Evolutionary conservation across 2,329 filamentous ascomycete genomes (phyloP).

Genomic region (Thielaviopsis populi): DNA sequence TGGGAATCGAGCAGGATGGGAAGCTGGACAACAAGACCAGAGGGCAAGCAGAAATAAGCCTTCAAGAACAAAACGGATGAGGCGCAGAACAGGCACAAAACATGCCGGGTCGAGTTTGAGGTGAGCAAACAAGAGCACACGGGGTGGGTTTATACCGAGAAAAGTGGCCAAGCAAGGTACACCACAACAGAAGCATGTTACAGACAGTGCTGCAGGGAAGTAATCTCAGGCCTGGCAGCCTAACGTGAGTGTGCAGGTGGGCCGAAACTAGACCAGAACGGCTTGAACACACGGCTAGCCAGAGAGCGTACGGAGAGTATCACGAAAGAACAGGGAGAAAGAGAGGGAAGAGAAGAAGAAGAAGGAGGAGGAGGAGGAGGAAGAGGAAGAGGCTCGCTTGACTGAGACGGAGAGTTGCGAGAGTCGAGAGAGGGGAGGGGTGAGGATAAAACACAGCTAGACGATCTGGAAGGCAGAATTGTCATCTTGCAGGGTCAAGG

Average conservation of each 20-base stretch:
- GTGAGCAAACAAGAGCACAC: neutral
- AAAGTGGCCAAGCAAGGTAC: neutral
- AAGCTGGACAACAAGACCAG: neutral
- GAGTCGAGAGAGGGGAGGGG: neutral
- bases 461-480: neutral
- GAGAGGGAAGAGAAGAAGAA: neutral
- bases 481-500: neutral
- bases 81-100: neutral
- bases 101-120: constrained; percentile 8
- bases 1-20: neutral
- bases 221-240: neutral
- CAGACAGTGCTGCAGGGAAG: neutral
- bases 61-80: neutral
- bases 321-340: neutral
- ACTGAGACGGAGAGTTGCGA: neutral
- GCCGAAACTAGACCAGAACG: neutral
- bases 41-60: neutral
- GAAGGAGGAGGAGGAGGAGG: neutral
- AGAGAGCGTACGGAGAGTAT: neutral
- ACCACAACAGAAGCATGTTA: neutral
- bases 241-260: neutral
- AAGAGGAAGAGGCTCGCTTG: neutral
- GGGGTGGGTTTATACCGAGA: neutral
- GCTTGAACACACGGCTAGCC: neutral
- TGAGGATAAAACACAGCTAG: neutral